Percentiles rank a stretch among this genome's conserved stretches.
phyloP scores from a whole-genome alignment of 2,329 filamentous ascomycete species.

The Calonectria montana region DNA sequence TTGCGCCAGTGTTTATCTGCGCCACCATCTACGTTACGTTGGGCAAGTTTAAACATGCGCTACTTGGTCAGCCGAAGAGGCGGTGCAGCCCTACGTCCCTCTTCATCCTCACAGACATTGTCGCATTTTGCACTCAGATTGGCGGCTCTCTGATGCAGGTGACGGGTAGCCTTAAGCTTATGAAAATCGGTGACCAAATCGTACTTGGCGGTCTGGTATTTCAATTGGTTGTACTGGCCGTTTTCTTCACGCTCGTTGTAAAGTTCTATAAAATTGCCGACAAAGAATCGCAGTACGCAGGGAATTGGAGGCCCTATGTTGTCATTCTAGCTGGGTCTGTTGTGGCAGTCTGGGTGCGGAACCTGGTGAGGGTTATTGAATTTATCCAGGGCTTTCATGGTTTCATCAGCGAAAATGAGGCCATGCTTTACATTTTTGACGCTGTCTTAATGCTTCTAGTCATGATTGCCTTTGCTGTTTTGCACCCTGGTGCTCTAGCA shows the following conservation, averaged over 20 bases:
- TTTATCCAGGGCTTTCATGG: conserved; percentile 23
- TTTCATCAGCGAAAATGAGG: conserved; percentile 18
- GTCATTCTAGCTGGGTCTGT: conserved; percentile 1
- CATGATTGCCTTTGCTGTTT: neutral
- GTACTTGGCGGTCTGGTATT: conserved; percentile 9
- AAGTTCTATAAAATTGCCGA: neutral
- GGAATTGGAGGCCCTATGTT: conserved; percentile 8
- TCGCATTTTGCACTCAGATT: conserved; percentile 12
- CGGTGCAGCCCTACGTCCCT: neutral
- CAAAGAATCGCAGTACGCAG: neutral
- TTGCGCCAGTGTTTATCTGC: conserved; percentile 22
- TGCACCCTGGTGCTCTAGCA: neutral
- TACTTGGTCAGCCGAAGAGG: conserved; percentile 12
- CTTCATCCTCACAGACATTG: conserved; percentile 8
- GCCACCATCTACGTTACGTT: conserved; percentile 23
- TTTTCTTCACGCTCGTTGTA: neutral
- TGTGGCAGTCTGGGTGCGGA: conserved; percentile 20
- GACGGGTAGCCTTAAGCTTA: conserved; percentile 3
- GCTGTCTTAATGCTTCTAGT: neutral
- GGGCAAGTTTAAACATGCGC: conserved; percentile 5
- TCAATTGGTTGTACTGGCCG: neutral
- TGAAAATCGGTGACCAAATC: conserved; percentile 12
- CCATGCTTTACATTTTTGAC: conserved; percentile 14
- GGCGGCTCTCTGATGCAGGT: conserved; percentile 9
- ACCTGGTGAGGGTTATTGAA: conserved; percentile 22